Evolutionary conservation across 371 early-diverging fungal species (phyloP).

Genomic region (Mucor circinelloides): DNA sequence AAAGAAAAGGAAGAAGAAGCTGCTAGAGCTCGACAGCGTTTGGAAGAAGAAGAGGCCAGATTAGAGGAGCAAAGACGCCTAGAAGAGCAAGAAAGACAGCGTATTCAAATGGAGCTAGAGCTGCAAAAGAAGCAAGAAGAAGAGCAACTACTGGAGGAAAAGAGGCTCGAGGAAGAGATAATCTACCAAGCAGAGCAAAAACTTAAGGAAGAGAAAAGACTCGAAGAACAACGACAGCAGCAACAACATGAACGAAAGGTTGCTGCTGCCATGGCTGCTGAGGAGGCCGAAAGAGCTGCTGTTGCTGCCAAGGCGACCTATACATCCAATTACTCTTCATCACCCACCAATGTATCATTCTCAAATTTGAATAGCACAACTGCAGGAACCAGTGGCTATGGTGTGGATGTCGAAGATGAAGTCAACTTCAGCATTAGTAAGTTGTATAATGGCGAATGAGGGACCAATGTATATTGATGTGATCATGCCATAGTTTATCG

Average conservation of each 20-base stretch:
- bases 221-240: not conserved
- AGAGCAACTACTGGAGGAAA: not conserved
- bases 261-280: not conserved
- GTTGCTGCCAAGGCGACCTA: not conserved
- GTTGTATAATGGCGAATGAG: too few species aligned
- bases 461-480: too few species aligned
- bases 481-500: constrained; percentile 40
- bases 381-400: constrained; percentile 48
- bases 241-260: constrained; percentile 8
- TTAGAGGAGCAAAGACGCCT: not conserved
- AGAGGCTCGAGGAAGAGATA: not conserved
- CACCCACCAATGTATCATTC: not conserved
- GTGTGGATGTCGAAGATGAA: constrained; percentile 51
- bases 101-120: not conserved
- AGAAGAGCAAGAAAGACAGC: constrained; percentile 13
- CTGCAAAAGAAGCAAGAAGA: constrained; percentile 8
- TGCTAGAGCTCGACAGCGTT: not conserved
- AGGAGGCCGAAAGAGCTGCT: not conserved
- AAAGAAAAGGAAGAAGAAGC: constrained; percentile 22
- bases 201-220: constrained; percentile 1
- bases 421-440: constrained; percentile 51
- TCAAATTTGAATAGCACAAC: constrained; percentile 25
- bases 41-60: constrained; percentile 17
- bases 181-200: not conserved
- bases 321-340: not conserved